Conservation (phyloP, 176 grass and related monocot genomes). For the Phoenix dactylifera region DNA sequence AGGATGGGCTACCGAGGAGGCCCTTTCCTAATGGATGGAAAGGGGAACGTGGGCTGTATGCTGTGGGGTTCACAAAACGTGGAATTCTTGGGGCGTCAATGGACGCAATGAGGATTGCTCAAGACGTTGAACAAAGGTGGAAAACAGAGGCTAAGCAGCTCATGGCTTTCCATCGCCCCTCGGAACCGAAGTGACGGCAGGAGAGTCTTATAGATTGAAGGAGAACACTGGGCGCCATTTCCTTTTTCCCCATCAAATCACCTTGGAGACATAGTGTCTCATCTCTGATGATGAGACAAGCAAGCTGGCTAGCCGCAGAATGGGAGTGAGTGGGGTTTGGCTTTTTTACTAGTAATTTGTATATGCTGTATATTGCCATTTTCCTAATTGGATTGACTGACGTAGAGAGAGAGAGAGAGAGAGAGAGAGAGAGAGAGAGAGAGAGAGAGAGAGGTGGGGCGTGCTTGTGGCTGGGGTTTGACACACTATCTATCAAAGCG, state of each 20-base stretch:
- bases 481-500: no score
- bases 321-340: no score
- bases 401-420: slow-evolving; percentile 1
- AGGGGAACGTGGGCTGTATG: slow-evolving; percentile 64
- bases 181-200: slow-evolving; percentile 9
- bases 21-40: slow-evolving; percentile 71
- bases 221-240: not conserved
- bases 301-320: no score
- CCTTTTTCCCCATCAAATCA: not conserved
- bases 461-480: no score
- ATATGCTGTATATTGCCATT: not conserved
- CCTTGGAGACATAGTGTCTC: no score
- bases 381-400: not conserved
- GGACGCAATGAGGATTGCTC: slow-evolving; percentile 49
- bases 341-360: no score
- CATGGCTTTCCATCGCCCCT: no score
- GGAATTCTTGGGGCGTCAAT: slow-evolving; percentile 59
- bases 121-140: slow-evolving; percentile 43
- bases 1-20: slow-evolving; percentile 62
- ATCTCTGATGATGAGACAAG: not conserved
- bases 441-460: no score
- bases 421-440: not conserved
- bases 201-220: not conserved
- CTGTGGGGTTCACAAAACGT: slow-evolving; percentile 59
- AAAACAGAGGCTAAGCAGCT: slow-evolving; percentile 2